Conservation (phyloP, 2,329 filamentous ascomycete species). For the Arthroderma sp. region DNA sequence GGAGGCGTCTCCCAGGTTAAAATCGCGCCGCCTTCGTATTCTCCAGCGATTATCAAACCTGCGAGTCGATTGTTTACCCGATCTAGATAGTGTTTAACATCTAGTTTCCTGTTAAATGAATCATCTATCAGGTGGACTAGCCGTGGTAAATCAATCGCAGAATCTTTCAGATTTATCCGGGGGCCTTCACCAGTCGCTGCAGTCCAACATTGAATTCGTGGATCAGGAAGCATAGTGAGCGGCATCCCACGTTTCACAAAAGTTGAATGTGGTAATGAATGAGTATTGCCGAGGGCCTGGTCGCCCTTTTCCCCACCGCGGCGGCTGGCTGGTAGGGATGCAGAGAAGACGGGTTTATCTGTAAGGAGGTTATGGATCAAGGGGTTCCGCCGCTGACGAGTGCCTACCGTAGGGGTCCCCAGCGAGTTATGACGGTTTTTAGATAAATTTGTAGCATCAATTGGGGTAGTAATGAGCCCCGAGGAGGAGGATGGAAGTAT, state of each 20-base stretch:
- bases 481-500: conserved; percentile 76
- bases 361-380: conserved; percentile 92
- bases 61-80: conserved; percentile 74
- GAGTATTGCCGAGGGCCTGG: conserved; percentile 24
- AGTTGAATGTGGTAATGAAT: conserved; percentile 53
- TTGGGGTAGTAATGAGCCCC: conserved; percentile 74
- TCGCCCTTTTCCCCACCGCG: conserved; percentile 34
- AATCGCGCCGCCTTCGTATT: conserved; percentile 92
- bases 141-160: conserved; percentile 67
- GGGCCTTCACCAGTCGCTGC: conserved; percentile 49
- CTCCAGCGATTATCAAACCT: conserved; percentile 84
- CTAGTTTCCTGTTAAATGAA: conserved; percentile 74
- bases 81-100: conserved; percentile 68
- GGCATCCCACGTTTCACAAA: conserved; percentile 87
- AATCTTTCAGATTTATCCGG: conserved; percentile 61
- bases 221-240: conserved; percentile 67
- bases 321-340: conserved; percentile 67
- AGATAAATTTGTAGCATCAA: conserved; percentile 59
- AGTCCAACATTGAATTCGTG: conserved; percentile 53
- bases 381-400: conserved; percentile 59
- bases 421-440: conserved; percentile 19
- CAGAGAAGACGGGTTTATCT: conserved; percentile 84
- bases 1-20: conserved; percentile 86
- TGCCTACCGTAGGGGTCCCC: conserved; percentile 40
- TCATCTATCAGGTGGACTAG: conserved; percentile 84